phyloP scores from a whole-genome alignment of 805 yeast genomes.

The Lipomyces mesembrius region DNA sequence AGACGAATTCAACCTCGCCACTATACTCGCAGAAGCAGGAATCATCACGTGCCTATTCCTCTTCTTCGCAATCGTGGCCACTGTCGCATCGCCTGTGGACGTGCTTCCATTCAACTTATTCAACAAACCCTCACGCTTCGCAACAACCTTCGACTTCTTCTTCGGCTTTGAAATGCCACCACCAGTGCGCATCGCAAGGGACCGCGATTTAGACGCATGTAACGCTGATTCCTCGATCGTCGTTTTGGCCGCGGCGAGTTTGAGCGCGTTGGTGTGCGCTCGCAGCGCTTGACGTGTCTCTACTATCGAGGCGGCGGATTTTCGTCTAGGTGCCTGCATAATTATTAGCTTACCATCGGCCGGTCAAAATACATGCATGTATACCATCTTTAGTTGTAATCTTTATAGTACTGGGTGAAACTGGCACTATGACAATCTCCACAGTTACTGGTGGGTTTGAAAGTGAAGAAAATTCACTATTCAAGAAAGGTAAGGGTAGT shows the following conservation, averaged over 20 bases:
- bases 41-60: neutral
- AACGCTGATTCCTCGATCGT: conserved; percentile 18
- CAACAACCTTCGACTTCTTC: conserved; percentile 10
- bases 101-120: conserved; percentile 3
- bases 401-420: neutral
- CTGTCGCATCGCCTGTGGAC: neutral
- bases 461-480: neutral
- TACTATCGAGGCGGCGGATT: conserved; percentile 26
- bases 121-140: conserved; percentile 1
- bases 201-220: conserved; percentile 10
- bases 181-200: conserved; percentile 12
- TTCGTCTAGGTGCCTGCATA: conserved; percentile 32
- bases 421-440: neutral
- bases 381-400: neutral
- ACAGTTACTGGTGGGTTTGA: neutral
- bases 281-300: conserved; percentile 34
- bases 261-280: conserved; percentile 30
- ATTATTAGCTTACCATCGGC: neutral
- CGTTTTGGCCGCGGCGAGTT: conserved; percentile 29
- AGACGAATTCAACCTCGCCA: conserved; percentile 1
- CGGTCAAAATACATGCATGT: neutral
- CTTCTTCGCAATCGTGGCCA: conserved; percentile 1
- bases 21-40: neutral
- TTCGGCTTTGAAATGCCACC: conserved; percentile 1
- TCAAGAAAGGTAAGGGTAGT: neutral